Evolutionary conservation across 306 rosid genomes (phyloP), one percentile per base, ranked within the genome.

Genomic region (Canavalia ensiformis): DNA sequence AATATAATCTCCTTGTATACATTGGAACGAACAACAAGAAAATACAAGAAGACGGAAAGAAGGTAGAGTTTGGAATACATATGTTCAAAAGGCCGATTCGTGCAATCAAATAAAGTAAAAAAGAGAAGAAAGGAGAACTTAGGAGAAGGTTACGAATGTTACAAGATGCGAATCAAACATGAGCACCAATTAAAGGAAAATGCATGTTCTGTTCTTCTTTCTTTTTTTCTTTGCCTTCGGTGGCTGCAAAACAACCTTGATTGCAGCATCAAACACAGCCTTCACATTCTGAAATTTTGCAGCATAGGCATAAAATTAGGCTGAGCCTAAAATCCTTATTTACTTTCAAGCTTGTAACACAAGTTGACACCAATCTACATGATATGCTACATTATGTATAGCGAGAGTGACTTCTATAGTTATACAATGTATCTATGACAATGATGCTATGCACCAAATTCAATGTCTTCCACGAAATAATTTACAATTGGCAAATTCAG

Each of bases 221-320:
- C 87, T 28, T 77, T 80, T 88, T 79, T 66, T 88, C 88, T 79
- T 88, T 45, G 77, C 9, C 81, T 88, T 88, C 29, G 90, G 85
- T 44, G 88, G 90, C 85, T 82, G 87, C 83, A 88, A 74, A 59
- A 84, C 90, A 68, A 87, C 90, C 82, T 87, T 87, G 74, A 87
- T 87, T 69, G 88, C 85, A 52, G 88, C 83, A 85, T 85, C 88
- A 71, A 85, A 85, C 59, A 85, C 88, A 3, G 76, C 84, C 77
- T 85, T 85, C 88, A 85, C 85, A 81, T 85, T 87, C 90, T 87
- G 86, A 77, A 82, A 84, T 3, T 65, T 75, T 54, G 64, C 79
- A 83, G 0, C 82, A 42, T 75, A 55, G 11, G 56, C 57, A 68
- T 29, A 8, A 47, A 62, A 75, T 83, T 76, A 79, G 59, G 25